Percentiles rank a stretch among this genome's conserved stretches.
These are phyloP conservation scores for Mariannaea elegans DNA, from an alignment of 2,329 filamentous ascomycete species.

Conservation along the genomic window DNA sequence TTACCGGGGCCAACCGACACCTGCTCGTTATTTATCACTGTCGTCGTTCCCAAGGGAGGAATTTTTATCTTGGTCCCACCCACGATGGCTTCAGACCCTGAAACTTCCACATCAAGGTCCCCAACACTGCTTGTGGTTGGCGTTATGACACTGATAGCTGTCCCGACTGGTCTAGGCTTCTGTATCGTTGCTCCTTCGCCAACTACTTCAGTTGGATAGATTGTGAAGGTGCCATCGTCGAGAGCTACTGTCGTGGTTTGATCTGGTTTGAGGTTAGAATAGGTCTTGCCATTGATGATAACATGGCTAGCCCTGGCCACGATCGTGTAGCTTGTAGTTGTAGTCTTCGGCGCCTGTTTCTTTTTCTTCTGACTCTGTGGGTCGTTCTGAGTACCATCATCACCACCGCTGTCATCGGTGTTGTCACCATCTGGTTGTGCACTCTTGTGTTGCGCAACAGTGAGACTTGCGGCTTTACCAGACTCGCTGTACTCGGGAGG, in stretches of 20 bases:
- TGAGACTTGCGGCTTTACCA: constrained; percentile 7
- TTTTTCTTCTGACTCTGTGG: constrained; percentile 20
- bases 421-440: constrained; percentile 7
- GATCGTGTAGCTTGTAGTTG: constrained; percentile 47
- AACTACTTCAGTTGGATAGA: constrained; percentile 56
- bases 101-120: constrained; percentile 52
- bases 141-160: constrained; percentile 42
- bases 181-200: constrained; percentile 55
- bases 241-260: constrained; percentile 55
- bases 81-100: constrained; percentile 52
- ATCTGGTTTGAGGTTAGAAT: constrained; percentile 48
- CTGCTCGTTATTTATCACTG: constrained; percentile 43
- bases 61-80: constrained; percentile 55
- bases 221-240: constrained; percentile 54
- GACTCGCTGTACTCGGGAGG: constrained; percentile 51
- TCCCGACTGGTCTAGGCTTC: constrained; percentile 49
- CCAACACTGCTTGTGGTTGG: constrained; percentile 51
- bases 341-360: constrained; percentile 19
- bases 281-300: constrained; percentile 57
- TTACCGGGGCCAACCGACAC: constrained; percentile 49
- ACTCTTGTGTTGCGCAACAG: constrained; percentile 34
- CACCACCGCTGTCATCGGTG: neutral
- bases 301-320: constrained; percentile 56
- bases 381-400: neutral
- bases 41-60: constrained; percentile 46